A percentile compares a stretch with the other conserved stretches of the same genome.
Conservation (phyloP, 345 rosid genomes). For the Cardiospermum halicacabum region DNA sequence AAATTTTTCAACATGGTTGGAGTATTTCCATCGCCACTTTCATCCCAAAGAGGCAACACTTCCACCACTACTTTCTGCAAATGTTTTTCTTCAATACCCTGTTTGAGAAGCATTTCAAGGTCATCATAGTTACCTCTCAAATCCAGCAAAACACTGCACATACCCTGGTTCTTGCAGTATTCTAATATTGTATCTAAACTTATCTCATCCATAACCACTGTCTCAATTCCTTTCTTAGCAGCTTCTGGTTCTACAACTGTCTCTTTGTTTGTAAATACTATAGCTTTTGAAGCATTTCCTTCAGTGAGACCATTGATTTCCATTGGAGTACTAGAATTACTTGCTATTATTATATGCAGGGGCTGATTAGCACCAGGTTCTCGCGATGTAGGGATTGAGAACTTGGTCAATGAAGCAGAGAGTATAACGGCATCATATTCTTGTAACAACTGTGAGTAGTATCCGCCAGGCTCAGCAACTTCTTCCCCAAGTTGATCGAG, state of each 20-base stretch:
- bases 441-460: conserved; percentile 64
- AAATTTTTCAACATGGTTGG: conserved; percentile 22
- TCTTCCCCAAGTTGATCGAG: conserved; percentile 64
- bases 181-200: conserved; percentile 45
- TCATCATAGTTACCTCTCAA: conserved; percentile 44
- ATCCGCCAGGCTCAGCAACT: conserved; percentile 46
- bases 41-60: conserved; percentile 58
- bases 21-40: conserved; percentile 12
- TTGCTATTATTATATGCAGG: conserved; percentile 39
- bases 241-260: conserved; percentile 24
- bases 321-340: conserved; percentile 19
- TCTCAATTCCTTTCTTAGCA: conserved; percentile 32
- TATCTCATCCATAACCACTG: conserved; percentile 39
- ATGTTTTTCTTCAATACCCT: conserved; percentile 40
- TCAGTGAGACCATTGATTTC: conserved; percentile 23
- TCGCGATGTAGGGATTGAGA: conserved; percentile 38
- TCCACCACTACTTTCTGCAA: conserved; percentile 56
- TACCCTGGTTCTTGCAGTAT: conserved; percentile 44
- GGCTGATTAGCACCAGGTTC: conserved; percentile 68
- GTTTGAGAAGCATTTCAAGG: conserved; percentile 48
- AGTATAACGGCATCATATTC: conserved; percentile 67
- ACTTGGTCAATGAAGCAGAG: conserved; percentile 38
- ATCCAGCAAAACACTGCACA: conserved; percentile 63
- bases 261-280: conserved; percentile 36
- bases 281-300: conserved; percentile 34